These are phyloP conservation scores for Ophiostoma populinum DNA, from an alignment of 2,329 filamentous ascomycete species.

Conservation along the genomic window DNA sequence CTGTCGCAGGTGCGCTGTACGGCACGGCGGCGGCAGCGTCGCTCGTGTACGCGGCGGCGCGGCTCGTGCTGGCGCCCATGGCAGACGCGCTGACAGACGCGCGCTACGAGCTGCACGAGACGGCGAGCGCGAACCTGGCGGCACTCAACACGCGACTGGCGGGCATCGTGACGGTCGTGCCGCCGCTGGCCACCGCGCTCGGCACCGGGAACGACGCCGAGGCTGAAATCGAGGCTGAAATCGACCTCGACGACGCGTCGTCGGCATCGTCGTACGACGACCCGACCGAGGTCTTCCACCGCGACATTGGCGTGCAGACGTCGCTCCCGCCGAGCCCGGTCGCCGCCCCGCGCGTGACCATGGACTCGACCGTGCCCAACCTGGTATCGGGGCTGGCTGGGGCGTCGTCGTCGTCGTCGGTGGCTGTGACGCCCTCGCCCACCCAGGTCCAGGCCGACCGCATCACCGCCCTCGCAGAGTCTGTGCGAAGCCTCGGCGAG, in stretches of 20 bases:
- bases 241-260: conserved; percentile 18
- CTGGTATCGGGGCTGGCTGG: background rate
- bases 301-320: conserved; percentile 67
- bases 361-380: conserved; percentile 5
- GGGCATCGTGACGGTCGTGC: conserved; percentile 42
- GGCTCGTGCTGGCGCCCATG: conserved; percentile 49
- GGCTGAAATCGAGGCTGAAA: background rate
- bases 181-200: conserved; percentile 16
- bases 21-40: conserved; percentile 39
- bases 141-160: conserved; percentile 34
- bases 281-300: conserved; percentile 65
- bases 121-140: conserved; percentile 26
- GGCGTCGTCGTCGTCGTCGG: background rate
- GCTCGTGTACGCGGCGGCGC: conserved; percentile 53
- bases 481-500: conserved; percentile 9
- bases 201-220: background rate
- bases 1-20: conserved; percentile 42
- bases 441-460: conserved; percentile 5
- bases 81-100: conserved; percentile 32
- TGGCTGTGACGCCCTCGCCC: background rate
- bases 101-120: conserved; percentile 34
- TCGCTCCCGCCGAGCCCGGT: conserved; percentile 30
- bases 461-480: conserved; percentile 8
- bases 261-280: conserved; percentile 33
- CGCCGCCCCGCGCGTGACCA: conserved; percentile 1